Evolutionary conservation across 2,329 filamentous ascomycete species (phyloP), one percentile per base, ranked within the genome.

Genomic region (Exserohilum turcica): DNA sequence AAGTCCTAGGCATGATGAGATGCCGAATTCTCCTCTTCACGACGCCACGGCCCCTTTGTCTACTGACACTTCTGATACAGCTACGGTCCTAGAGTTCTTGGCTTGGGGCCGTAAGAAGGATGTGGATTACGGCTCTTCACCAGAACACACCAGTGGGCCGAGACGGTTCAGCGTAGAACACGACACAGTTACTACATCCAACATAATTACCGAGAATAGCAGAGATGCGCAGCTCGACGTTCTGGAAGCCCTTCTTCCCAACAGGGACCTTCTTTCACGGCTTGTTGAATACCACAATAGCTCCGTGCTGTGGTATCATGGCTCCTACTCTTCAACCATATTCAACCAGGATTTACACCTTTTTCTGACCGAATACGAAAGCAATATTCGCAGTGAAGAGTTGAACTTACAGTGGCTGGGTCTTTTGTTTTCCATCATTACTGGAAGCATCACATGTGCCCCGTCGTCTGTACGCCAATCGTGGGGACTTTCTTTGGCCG

Each of bases 101-200:
- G 77, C 78, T 1, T 81, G 79, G 79, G 79, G 78, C 7, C 73
- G 78, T 13, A 69, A 73, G 31, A 81, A 80, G 57, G 74, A 80
- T 21, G 46, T 35, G 3, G 48, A 60, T 12, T 62, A 60, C 29
- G 55, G 47, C 19, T 64, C 39, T 12, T 33, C 53, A 16, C 31
- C 43, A 27, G 44, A 54, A 8, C 50, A 66, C 35, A 60, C 65
- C 15, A 50, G 56, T 24, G 54, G 56, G 18, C 51, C 54, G 28
- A 36, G 42, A 43, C 43, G 43, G 15, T 27, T 48, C 16, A 43
- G 40, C 7, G 5, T 48, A 13, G 37, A 31, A 8, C 48, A 56
- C 15, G 27, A 55, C 7, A 31, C 19, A 19, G 37, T 31, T 10
- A 19, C 24, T 15, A 12, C 45, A 8, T 50, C 46, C 12, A 43